Base-by-base conservation (phyloP, 805 yeast genomes). In the Kodamaea hsintzibuensis region DNA sequence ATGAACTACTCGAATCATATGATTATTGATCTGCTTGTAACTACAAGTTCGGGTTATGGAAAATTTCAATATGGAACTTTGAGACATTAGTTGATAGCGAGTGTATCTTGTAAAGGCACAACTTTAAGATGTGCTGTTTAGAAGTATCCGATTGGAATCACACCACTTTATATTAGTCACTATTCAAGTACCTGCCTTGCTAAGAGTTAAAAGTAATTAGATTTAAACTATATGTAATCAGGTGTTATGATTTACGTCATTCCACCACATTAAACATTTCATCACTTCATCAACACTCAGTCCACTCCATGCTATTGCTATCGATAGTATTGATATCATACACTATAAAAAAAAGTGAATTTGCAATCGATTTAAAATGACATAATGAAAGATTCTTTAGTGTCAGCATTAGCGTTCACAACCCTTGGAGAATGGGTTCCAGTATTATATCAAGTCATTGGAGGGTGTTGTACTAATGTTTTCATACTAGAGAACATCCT, bases 381-480 rank as follows among this genome's bases (percentile, higher is more conserved):
- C 17, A 33, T 7, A 16, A 12, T 30, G 16, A 16, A 22, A 47
- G 12, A 5, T 5, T 30, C 35, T 30, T 30, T 39, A 44, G 33
- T 27, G 9, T 39, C 25, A 22, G 46, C 35, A 18, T 22, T 42
- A 9, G 46, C 37, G n/a, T 42, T 27, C 39, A 14, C 38, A 13
- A 33, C 18, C 7, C n/a, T 50, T 7, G 44, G 47, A 16, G 51
- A 51, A 16, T 51, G 54, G 54, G 38, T 42, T 14, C 54, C 54
- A 5, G 53, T 57, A 2, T 38, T 50, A 12, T 42, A 62, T 9
- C 70, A 81, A 33, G 81, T 86, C 10, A 83, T 86, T 62, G 88
- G 89, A 0, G 91, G 92, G 2, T 88, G 95, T 65, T 88, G 95
- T 64, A 71, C 83, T 33, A 88, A 86, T 65, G 91, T 85, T 27